Percentiles rank a stretch among this genome's conserved stretches.
These are phyloP conservation scores for Scheffersomyces parashehatae DNA, from an alignment of 1,139 yeast species.

Conservation along the genomic window DNA sequence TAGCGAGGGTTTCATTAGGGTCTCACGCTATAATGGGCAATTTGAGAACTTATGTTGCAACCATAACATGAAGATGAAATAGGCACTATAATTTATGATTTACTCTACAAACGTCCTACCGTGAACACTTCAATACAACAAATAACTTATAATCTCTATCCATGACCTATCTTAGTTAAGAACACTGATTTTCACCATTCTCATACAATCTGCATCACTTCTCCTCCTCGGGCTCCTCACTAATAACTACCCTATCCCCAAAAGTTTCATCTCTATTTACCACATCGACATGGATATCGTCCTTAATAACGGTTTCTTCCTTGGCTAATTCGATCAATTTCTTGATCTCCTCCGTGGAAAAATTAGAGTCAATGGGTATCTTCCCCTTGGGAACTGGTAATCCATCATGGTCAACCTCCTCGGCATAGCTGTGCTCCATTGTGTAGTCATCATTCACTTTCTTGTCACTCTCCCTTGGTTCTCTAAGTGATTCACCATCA, in stretches of 20 bases:
- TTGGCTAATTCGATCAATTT: conserved; percentile 33
- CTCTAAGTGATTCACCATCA: neutral
- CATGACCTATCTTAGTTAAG: no score
- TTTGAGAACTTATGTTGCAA: no score
- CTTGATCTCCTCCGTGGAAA: conserved; percentile 35
- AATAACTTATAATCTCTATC: no score
- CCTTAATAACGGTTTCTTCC: conserved; percentile 28
- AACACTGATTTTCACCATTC: no score
- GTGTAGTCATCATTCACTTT: conserved; percentile 5
- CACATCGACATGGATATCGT: conserved; percentile 28
- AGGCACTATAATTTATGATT: no score
- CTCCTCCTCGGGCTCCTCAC: conserved; percentile 2
- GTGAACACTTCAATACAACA: no score
- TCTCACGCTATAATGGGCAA: no score
- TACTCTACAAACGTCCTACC: no score
- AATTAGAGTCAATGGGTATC: conserved; percentile 44
- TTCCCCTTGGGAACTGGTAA: conserved; percentile 40
- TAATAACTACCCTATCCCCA: conserved; percentile 17
- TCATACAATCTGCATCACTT: no score
- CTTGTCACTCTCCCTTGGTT: conserved; percentile 4
- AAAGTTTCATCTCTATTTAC: conserved; percentile 19
- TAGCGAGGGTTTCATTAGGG: no score
- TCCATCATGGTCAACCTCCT: conserved; percentile 34
- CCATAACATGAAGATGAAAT: no score
- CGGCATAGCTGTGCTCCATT: conserved; percentile 1